These are phyloP conservation scores for Astrothelium subdiscretum DNA, from an alignment of 495 filamentous ascomycete genomes.

Conservation along the genomic window DNA sequence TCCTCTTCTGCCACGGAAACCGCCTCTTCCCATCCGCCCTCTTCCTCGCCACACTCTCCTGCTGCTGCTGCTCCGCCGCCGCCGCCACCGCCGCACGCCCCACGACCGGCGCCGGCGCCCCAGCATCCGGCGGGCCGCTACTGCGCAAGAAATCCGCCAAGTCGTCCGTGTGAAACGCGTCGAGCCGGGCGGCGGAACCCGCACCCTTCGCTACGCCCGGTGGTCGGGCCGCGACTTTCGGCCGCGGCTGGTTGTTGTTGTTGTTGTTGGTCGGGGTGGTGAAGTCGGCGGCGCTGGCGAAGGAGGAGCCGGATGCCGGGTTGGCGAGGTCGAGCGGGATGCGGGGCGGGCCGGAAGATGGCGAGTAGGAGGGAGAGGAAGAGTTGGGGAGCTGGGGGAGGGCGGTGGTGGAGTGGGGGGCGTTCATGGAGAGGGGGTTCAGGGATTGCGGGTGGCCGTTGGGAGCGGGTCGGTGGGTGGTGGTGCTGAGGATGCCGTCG, in stretches of 20 bases:
- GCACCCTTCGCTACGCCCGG: neutral
- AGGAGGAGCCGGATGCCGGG: no score
- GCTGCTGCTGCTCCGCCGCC: neutral
- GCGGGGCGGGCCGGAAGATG: no score
- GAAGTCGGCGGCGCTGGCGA: no score
- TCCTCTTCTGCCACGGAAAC: slow-evolving; percentile 11
- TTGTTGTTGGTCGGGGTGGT: no score
- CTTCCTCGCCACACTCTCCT: slow-evolving; percentile 3
- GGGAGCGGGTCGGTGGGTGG: neutral
- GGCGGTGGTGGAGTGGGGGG: neutral
- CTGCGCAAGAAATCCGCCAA: slow-evolving; percentile 71
- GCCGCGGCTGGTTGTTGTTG: neutral
- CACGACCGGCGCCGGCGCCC: slow-evolving; percentile 13
- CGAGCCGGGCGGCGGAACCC: neutral
- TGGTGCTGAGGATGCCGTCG: neutral
- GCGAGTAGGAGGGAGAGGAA: neutral
- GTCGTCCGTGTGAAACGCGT: slow-evolving; percentile 42
- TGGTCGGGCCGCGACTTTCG: neutral
- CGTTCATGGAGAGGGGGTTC: neutral
- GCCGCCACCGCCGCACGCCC: slow-evolving; percentile 4
- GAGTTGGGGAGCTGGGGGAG: neutral
- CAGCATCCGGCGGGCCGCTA: slow-evolving; percentile 52
- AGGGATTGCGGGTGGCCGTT: neutral
- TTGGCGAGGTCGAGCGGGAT: no score
- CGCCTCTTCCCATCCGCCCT: neutral